Evolutionary conservation across 78 protist species (phyloP).

Genomic region (Dictyostelium firmibasis): DNA sequence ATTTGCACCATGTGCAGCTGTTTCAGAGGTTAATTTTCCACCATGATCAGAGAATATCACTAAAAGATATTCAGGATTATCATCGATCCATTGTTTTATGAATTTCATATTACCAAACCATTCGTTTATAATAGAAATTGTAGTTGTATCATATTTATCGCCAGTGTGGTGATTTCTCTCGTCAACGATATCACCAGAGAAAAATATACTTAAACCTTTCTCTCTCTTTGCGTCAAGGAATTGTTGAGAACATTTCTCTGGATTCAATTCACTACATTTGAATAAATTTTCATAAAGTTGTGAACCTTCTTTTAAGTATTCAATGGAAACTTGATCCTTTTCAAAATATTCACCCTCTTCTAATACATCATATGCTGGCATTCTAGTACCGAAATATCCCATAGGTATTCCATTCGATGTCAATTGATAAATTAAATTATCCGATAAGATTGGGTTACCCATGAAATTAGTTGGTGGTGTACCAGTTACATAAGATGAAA

Average conservation of each 20-base stretch:
- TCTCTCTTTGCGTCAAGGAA: background rate
- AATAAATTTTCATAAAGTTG: slow-evolving; percentile 22
- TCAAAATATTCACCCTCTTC: slow-evolving; percentile 35
- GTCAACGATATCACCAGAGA: slow-evolving; percentile 62
- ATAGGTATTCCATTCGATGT: background rate
- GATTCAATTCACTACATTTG: background rate
- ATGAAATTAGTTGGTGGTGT: slow-evolving; percentile 65
- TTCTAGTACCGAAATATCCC: slow-evolving; percentile 38
- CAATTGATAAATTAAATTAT: slow-evolving; percentile 37
- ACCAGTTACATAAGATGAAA: slow-evolving; percentile 44
- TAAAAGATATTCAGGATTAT: slow-evolving; percentile 44
- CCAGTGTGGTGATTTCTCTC: slow-evolving; percentile 67
- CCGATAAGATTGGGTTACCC: slow-evolving; percentile 38
- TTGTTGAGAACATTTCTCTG: background rate
- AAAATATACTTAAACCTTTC: background rate
- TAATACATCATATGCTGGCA: slow-evolving; percentile 71
- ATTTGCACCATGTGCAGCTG: slow-evolving; percentile 69
- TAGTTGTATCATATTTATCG: slow-evolving; percentile 28
- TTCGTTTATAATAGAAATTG: background rate
- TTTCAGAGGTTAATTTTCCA: slow-evolving; percentile 49
- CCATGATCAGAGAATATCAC: slow-evolving; percentile 66
- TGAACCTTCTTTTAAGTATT: background rate
- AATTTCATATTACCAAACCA: slow-evolving; percentile 54
- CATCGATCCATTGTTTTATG: slow-evolving; percentile 55
- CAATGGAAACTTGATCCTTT: background rate